phyloP scores from a whole-genome alignment of 2,329 filamentous ascomycete genomes.

The Diaporthe aspalathi region DNA sequence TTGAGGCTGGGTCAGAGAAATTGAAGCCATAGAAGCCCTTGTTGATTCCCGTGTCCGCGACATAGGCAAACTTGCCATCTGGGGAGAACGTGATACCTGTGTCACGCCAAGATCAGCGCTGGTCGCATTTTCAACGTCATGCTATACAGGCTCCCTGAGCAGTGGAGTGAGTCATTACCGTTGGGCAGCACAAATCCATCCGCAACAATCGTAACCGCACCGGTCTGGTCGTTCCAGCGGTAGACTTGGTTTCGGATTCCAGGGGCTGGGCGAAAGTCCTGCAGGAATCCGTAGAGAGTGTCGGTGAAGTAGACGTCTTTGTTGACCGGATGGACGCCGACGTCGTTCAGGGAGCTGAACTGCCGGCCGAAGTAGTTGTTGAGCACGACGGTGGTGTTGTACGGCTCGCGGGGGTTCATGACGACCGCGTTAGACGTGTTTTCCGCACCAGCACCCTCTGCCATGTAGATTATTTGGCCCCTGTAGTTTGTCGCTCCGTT shows the following conservation, averaged over 20 bases:
- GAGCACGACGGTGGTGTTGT: conserved; percentile 65
- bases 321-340: conserved; percentile 63
- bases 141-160: too few species aligned
- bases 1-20: conserved; percentile 55
- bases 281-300: conserved; percentile 68
- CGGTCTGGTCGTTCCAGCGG: conserved; percentile 61
- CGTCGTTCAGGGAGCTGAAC: conserved; percentile 72
- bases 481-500: conserved; percentile 64
- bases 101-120: not conserved
- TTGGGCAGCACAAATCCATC: conserved; percentile 69
- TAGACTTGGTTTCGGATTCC: conserved; percentile 70
- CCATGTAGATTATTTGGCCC: conserved; percentile 60
- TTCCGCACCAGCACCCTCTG: conserved; percentile 61
- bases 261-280: conserved; percentile 66
- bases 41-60: conserved; percentile 66
- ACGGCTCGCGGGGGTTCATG: conserved; percentile 59
- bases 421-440: conserved; percentile 53
- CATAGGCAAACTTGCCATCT: conserved; percentile 60
- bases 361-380: conserved; percentile 70
- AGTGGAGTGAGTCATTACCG: conserved; percentile 49
- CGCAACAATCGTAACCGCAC: conserved; percentile 65
- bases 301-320: conserved; percentile 75
- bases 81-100: conserved; percentile 64
- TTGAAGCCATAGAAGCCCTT: conserved; percentile 58
- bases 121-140: not conserved